A percentile compares a stretch with the other conserved stretches of the same genome.
These are phyloP conservation scores for Plasmopara muralis DNA, from an alignment of 352 stramenopile species.

Conservation along the genomic window DNA sequence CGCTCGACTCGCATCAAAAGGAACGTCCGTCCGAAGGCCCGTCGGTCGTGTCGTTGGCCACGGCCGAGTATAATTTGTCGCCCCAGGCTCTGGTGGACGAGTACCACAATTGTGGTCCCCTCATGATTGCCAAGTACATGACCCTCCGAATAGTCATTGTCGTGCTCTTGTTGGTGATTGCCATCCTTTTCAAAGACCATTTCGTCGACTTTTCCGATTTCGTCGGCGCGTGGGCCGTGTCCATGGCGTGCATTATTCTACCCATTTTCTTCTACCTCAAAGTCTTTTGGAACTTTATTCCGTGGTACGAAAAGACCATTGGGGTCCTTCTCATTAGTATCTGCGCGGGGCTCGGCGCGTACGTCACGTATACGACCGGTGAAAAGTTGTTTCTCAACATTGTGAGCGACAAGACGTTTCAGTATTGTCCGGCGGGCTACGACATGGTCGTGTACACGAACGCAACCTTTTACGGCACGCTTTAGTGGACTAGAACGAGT, in stretches of 20 bases:
- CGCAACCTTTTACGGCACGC: constrained; percentile 36
- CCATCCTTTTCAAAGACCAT: constrained; percentile 56
- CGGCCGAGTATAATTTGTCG: constrained; percentile 30
- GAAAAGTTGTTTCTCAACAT: constrained; percentile 36
- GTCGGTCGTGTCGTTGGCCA: constrained; percentile 25
- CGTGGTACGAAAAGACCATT: constrained; percentile 38
- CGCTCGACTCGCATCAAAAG: constrained; percentile 22
- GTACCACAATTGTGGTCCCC: constrained; percentile 33
- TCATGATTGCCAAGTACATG: constrained; percentile 38
- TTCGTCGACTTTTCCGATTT: constrained; percentile 70
- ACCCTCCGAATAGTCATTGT: constrained; percentile 33
- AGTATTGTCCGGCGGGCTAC: constrained; percentile 47
- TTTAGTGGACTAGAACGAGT: not conserved
- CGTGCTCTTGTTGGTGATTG: constrained; percentile 37
- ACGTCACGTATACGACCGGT: constrained; percentile 40
- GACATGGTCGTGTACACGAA: constrained; percentile 46
- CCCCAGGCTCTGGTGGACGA: constrained; percentile 26
- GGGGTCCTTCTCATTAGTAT: constrained; percentile 34
- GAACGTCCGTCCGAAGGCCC: constrained; percentile 7
- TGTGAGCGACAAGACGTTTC: constrained; percentile 36
- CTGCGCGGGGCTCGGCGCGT: constrained; percentile 27
- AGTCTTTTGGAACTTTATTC: constrained; percentile 42
- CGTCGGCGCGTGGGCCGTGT: constrained; percentile 49
- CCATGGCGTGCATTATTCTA: constrained; percentile 58
- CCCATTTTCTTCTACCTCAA: constrained; percentile 73